Base-by-base conservation (phyloP, 306 rosid species). In the Prunus mume region DNA sequence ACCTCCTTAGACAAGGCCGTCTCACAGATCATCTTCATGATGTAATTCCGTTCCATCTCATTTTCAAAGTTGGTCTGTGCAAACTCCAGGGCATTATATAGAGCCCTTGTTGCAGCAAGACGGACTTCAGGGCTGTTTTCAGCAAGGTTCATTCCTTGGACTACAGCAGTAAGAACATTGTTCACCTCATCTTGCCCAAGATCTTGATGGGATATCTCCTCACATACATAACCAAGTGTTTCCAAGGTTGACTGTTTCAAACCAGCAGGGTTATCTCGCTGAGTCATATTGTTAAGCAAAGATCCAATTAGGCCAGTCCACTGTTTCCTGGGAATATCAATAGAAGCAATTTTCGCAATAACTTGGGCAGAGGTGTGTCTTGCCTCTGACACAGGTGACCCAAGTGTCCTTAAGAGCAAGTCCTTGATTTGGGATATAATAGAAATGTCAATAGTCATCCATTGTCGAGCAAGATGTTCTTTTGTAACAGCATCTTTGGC, bases 341-440 rank as follows among this genome's bases (percentile, higher is more conserved):
- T 77, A 13, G 82, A 67, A 72, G 85, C 76, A 72, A 82, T 62
- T 82, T 82, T 82, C 22, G 85, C 85, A 72, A 82, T 73, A 24
- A 82, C 85, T 68, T 82, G 85, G 22, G 85, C 75, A 76, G 85
- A 77, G 46, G 82, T 77, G 61, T 82, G 85, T 69, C 82, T 82
- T 34, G 85, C 85, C 71, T 77, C 85, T 11, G 61, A 57, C 17
- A 68, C 85, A 72, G 43, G 43, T 28, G 85, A 82, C 47, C 82
- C 82, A 67, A 82, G 78, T 55, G 85, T 82, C 46, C 72, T 62
- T 68, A 76, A 41, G 22, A 82, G 76, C 58, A 68, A 50, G 19
- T 77, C 82, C 61, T 82, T 82, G 76, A 82, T 82, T 57, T 82
- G 82, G 56, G 79, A 82, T 77, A 67, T 77, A 32, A 66, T 66